These are phyloP conservation scores for Penicillium verrucosum DNA, from an alignment of 2,329 filamentous ascomycete genomes.

Conservation along the genomic window DNA sequence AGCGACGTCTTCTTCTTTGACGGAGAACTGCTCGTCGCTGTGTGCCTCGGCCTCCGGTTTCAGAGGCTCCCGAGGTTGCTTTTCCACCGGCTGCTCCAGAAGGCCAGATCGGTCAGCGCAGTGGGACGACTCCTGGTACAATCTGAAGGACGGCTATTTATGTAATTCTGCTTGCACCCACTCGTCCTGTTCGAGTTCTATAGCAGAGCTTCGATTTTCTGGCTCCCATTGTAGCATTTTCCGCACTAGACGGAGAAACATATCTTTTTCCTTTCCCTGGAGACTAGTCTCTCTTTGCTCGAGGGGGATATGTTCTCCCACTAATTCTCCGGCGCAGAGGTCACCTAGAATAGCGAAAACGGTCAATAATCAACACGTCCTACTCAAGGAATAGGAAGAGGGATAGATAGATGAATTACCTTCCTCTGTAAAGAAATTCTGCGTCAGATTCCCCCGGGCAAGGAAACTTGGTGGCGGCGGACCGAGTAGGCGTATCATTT, in stretches of 20 bases:
- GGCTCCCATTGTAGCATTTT: slow-evolving; percentile 41
- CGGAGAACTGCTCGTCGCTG: too few relatives aligned
- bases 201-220: slow-evolving; percentile 29
- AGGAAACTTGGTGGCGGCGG: slow-evolving; percentile 41
- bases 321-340: slow-evolving; percentile 20
- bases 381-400: neutral
- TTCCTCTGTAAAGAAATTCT: slow-evolving; percentile 41
- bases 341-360: slow-evolving; percentile 24
- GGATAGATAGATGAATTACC: slow-evolving; percentile 23
- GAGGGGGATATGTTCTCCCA: slow-evolving; percentile 29
- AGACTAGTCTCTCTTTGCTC: slow-evolving; percentile 40
- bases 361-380: neutral
- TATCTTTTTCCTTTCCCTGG: slow-evolving; percentile 31
- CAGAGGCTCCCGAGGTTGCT: too few relatives aligned
- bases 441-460: slow-evolving; percentile 26
- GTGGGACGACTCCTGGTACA: too few relatives aligned
- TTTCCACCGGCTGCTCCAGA: too few relatives aligned
- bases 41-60: too few relatives aligned
- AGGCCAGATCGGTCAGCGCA: too few relatives aligned
- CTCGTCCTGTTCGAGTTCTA: neutral
- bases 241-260: slow-evolving; percentile 32
- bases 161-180: neutral
- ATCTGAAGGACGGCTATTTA: neutral
- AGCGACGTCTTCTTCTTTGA: too few relatives aligned
- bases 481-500: slow-evolving; percentile 49